Evolutionary conservation across 148 eudicot genomes (phyloP), one percentile per base, ranked within the genome.

Genomic region (Diospyros lotus): DNA sequence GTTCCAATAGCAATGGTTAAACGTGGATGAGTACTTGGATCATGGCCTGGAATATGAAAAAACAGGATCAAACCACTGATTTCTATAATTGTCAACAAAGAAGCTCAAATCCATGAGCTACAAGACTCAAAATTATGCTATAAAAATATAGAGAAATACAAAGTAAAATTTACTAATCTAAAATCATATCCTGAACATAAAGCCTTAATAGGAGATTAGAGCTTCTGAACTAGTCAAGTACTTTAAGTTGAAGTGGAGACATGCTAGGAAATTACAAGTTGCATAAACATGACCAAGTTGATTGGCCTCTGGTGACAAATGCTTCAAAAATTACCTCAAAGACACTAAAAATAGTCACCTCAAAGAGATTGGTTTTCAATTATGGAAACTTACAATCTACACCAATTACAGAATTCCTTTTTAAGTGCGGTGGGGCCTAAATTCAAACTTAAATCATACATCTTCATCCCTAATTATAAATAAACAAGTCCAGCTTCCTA

Each of bases 91-190:
- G 2, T 38, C 10, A 51, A 6, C 28, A 69, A 38, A 41, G 9
- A 60, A 12, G 60, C 28, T 69, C 42, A n/a, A 15, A 64, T 64
- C 14, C 13, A 6, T 46, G 40, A 66, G 68, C 51, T 45, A 10
- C n/a, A 53, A 42, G 71, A 28, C 56, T 68, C 15, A 68, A 68
- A 68, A 68, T 44, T 43, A 51, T 11, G 60, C 60, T 60, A 11
- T 68, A 28, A 9, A 50, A 13, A 39, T 1, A 4, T 69, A 40
- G 60, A 53, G 40, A 53, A 40, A 5, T 38, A 52, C 10, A 17
- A 69, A 53, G 39, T 40, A 1, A 69, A 40, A 11, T 39, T 6
- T 12, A 7, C 15, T 3, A 10, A 63, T 63, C 15, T 9, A 45
- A 40, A 38, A 4, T 52, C 44, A 50, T 53, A 54, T 53, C 39